Evolutionary conservation across 1,139 yeast genomes (phyloP), one percentile per base, ranked within the genome.

Genomic region (Geotrichum bryndzae): DNA sequence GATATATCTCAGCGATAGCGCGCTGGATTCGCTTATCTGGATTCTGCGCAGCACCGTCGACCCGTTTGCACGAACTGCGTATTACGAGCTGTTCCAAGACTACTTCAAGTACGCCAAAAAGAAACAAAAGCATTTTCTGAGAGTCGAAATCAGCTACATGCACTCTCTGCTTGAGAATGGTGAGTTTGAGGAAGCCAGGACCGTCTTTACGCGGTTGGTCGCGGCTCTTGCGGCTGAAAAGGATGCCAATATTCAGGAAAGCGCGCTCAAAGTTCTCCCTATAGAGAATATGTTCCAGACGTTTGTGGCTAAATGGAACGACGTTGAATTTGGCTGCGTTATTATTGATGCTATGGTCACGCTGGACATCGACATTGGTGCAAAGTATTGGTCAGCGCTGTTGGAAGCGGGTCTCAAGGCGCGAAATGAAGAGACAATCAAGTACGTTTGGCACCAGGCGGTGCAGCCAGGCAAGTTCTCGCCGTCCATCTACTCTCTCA

Each of bases 41-140:
- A 27, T 59, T 33, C 38, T 60, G 57, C 60, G 62, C 33, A 56
- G 31, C 51, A 58, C 48, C 38, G 55, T 38, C 41, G 66, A 65
- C 50, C 61, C 66, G 7, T 65, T 58, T 45, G 53, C 57, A 10
- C 33, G 66, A 53, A n/a, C 41, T 2, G 61, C 52, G 2, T 61
- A 38, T 15, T 31, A 45, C 27, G 41, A 54, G 33, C 53, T 56
- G 2, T 53, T 56, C 31, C 56, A 55, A 27, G 38, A 52, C 2
- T 60, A 63, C 55, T 25, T 54, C 33, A 38, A 45, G 45, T 45
- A 58, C n/a, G 50, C 48, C 6, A 18, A 45, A n/a, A 23, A 48
- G 11, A 55, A 33, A n/a, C 50, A 35, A n/a, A 29, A 53, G 1
- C 46, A 52, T 13, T 10, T n/a, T 6, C 31, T 51, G 25, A 51